phyloP scores from a whole-genome alignment of 345 rosid genomes.

The Gynandropsis gynandra region DNA sequence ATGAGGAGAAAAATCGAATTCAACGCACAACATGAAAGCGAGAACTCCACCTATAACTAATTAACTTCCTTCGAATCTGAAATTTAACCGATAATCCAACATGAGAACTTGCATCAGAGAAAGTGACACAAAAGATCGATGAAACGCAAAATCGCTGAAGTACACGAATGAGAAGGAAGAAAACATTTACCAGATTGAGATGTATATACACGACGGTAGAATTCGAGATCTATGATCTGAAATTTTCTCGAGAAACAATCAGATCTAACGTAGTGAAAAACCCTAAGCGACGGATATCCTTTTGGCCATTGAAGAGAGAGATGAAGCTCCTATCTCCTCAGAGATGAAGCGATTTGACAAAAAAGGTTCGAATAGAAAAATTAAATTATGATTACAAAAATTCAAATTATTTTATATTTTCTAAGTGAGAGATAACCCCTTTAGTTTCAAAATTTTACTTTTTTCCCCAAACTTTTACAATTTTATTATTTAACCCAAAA shows the following conservation, averaged over 20 bases:
- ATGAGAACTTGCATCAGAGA: constrained; percentile 6
- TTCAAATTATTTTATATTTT: neutral
- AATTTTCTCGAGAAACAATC: neutral
- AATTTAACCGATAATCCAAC: constrained; percentile 1
- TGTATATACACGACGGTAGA: constrained; percentile 19
- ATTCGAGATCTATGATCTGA: constrained; percentile 29
- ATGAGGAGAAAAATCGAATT: constrained; percentile 46
- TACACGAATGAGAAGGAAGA: neutral
- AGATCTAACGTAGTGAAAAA: constrained; percentile 26
- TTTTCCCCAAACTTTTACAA: constrained; percentile 1
- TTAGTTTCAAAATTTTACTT: constrained; percentile 7
- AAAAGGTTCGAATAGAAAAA: neutral
- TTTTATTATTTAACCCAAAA: neutral
- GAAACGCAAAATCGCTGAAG: neutral
- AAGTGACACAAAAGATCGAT: constrained; percentile 9
- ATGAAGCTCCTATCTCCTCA: constrained; percentile 10
- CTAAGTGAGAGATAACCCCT: constrained; percentile 18
- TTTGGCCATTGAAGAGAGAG: neutral
- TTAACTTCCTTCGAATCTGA: constrained; percentile 14
- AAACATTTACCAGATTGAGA: constrained; percentile 25
- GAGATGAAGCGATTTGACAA: constrained; percentile 23
- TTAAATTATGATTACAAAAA: neutral
- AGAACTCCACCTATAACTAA: neutral
- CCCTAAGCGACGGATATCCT: constrained; percentile 18
- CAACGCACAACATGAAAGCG: constrained; percentile 48